Base-by-base conservation (phyloP, 1,139 yeast species). In the Taphrina deformans region DNA sequence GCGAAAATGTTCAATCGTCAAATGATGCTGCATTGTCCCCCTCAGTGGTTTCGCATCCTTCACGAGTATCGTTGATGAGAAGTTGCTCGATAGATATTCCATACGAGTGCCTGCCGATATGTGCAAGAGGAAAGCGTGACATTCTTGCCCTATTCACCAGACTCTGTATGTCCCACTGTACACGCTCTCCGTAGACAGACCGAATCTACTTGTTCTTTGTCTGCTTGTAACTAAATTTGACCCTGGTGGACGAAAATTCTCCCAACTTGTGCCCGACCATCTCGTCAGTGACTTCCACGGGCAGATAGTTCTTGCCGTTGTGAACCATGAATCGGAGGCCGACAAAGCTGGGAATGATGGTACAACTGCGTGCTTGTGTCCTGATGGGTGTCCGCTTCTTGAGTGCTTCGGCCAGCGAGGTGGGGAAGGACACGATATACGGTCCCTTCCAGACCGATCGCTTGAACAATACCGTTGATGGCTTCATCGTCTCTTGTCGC, bases 221-320 rank as follows among this genome's bases (percentile, higher is more conserved):
- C 65, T 61, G 65, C 53, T 53, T 61, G 14, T 52, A 61, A 26
- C 59, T 61, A 35, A 61, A 61, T 53, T 53, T 61, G 29, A 31
- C 89, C 74, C 97, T 82, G 1, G 99, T 93, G 66, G 93, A 89
- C 2, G 96, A 96, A 78, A 89, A 93, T 75, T 93, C 98, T 1
- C 99, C 99, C 67, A 93, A 79, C 76, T 93, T 93, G 70, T 86
- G 84, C n/a, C 99, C 99, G 69, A 93, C 97, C 99, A 93, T 93
- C 72, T 93, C 96, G 73, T 93, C 98, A 10, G 88, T 85, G 38
- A 93, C 83, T 71, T 87, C 92, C 59, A 93, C 83, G 65, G 91
- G 92, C 59, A 91, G 96, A 74, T 92, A 93, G 70, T 91, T 96
- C 76, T 88, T 89, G 44, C 99, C 99, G 77, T 93, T 93, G 77